These are phyloP conservation scores for Chimonanthus salicifolius DNA, from an alignment of 164 flowering plant genomes.

Conservation along the genomic window DNA sequence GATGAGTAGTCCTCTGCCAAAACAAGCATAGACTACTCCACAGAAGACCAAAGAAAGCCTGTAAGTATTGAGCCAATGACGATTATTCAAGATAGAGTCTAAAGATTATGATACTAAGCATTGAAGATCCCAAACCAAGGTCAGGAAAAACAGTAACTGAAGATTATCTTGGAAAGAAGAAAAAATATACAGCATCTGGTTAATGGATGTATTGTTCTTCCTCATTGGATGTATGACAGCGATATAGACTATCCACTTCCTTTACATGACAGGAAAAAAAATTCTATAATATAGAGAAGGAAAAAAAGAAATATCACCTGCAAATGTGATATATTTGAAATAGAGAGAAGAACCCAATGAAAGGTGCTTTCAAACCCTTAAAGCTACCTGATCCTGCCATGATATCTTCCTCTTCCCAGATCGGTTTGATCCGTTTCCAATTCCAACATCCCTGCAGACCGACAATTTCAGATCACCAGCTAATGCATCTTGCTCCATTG, in stretches of 20 bases:
- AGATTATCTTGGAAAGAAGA: background rate
- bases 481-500: conserved; percentile 33
- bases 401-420: conserved; percentile 74
- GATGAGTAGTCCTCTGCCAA: too few relatives aligned
- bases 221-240: background rate
- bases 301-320: background rate
- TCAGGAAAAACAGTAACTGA: background rate
- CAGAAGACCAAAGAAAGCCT: too few relatives aligned
- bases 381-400: conserved; percentile 88
- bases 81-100: too few relatives aligned
- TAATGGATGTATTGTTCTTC: background rate
- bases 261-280: background rate
- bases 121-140: background rate
- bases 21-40: too few relatives aligned
- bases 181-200: background rate
- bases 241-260: background rate
- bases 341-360: background rate
- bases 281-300: too few relatives aligned
- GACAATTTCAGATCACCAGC: conserved; percentile 44
- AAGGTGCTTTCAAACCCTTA: conserved; percentile 46
- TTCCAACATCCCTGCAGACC: conserved; percentile 37
- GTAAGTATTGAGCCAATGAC: too few relatives aligned
- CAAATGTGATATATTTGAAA: background rate
- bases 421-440: conserved; percentile 42
- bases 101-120: background rate